Evolutionary conservation across 2,329 filamentous ascomycete species (phyloP).

Genomic region (Exophiala oligosperma): DNA sequence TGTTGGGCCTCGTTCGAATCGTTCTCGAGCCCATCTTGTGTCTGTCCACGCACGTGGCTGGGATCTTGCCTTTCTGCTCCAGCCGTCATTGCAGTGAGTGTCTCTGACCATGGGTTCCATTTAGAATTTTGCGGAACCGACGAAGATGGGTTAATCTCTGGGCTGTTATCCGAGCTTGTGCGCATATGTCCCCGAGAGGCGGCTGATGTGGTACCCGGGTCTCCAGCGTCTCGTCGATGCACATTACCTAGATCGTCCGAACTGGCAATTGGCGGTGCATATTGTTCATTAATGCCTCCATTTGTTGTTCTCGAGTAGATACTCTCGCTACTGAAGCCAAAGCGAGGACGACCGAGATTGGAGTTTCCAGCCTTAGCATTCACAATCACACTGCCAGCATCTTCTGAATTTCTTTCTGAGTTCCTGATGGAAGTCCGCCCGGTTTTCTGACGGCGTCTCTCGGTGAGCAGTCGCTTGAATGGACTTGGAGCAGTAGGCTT

Average conservation of each 20-base stretch:
- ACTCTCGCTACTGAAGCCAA: conserved; percentile 37
- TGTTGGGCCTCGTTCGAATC: not conserved
- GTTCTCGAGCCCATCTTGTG: conserved; percentile 35
- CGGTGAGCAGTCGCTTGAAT: conserved; percentile 20
- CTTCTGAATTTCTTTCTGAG: conserved; percentile 4
- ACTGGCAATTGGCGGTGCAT: conserved; percentile 14
- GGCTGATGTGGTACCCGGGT: conserved; percentile 41
- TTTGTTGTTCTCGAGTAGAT: conserved; percentile 45
- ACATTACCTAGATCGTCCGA: conserved; percentile 15
- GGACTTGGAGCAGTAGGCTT: conserved; percentile 19
- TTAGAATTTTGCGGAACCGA: conserved; percentile 17
- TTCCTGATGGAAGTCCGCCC: not conserved
- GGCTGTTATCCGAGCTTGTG: conserved; percentile 4
- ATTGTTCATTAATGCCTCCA: conserved; percentile 32
- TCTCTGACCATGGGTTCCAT: conserved; percentile 25
- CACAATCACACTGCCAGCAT: conserved; percentile 7
- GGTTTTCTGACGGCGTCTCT: conserved; percentile 5
- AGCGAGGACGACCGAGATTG: conserved; percentile 9
- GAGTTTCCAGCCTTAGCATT: conserved; percentile 7
- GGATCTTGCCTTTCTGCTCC: not conserved
- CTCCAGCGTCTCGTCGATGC: conserved; percentile 22
- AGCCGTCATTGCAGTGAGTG: not conserved
- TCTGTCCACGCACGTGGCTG: conserved; percentile 40
- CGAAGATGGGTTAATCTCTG: not conserved
- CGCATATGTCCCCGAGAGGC: conserved; percentile 31